Percentiles rank a stretch among this genome's conserved stretches.
phyloP scores from a whole-genome alignment of 495 filamentous ascomycete species.

The Lepidopterella palustris region DNA sequence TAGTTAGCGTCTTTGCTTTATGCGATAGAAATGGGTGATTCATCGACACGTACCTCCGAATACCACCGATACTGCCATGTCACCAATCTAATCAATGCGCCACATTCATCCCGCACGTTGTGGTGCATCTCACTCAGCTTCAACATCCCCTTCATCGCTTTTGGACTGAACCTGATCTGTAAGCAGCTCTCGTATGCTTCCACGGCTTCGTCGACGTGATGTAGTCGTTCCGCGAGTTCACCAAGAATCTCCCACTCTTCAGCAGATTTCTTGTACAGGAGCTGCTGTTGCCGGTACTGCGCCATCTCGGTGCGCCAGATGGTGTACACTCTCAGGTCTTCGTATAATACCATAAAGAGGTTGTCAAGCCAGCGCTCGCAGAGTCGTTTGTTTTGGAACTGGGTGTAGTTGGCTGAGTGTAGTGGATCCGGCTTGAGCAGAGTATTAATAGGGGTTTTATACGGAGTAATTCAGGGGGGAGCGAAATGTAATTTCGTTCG shows the following conservation, averaged over 20 bases:
- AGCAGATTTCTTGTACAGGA: slow-evolving; percentile 89
- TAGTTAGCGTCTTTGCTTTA: background rate
- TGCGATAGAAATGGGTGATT: background rate
- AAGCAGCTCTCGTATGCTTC: slow-evolving; percentile 88
- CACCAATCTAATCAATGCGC: slow-evolving; percentile 75
- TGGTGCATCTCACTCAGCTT: slow-evolving; percentile 65
- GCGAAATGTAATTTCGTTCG: too few species aligned
- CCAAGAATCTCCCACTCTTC: slow-evolving; percentile 99
- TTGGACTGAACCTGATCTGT: slow-evolving; percentile 75
- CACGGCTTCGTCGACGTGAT: slow-evolving; percentile 79
- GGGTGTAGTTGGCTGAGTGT: slow-evolving; percentile 43
- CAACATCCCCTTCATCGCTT: slow-evolving; percentile 79
- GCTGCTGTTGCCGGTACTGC: slow-evolving; percentile 79
- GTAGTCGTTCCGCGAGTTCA: slow-evolving; percentile 82
- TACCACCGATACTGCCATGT: slow-evolving; percentile 99
- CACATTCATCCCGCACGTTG: slow-evolving; percentile 68
- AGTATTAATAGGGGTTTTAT: slow-evolving; percentile 16
- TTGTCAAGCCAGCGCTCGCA: slow-evolving; percentile 98
- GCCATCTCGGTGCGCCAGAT: slow-evolving; percentile 98
- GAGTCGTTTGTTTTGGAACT: slow-evolving; percentile 90
- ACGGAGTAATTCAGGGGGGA: background rate
- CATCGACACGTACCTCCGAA: slow-evolving; percentile 59
- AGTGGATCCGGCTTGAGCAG: background rate
- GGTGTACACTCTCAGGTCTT: slow-evolving; percentile 95
- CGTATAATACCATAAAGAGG: slow-evolving; percentile 97